Evolutionary conservation across 352 stramenopile species (phyloP), one percentile per base, ranked within the genome.

Genomic region (Pythium periplocum): DNA sequence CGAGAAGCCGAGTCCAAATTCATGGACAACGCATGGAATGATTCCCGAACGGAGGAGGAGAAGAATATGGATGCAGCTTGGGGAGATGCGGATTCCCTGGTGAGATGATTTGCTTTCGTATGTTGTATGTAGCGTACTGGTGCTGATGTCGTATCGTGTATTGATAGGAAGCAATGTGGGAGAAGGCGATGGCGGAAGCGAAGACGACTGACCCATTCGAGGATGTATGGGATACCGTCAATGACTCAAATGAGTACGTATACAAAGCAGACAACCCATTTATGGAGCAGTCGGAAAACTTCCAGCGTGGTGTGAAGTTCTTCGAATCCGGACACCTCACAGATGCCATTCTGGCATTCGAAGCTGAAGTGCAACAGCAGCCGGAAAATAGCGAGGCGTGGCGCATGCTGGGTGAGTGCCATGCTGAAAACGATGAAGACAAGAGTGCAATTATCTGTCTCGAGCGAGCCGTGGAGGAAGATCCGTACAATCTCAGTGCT

Each of bases 391-490:
- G 93, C 48, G 85, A 97, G 55, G 93, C 93, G 35, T 98, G 96
- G 93, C 80, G 81, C 12, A 96, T 98, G 90, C 72, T 98, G 6
- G 94, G 93, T 44, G 77, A 90, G 54, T 98, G 86, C 61, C 94
- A 99, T 64, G 93, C 93, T 9, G 96, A 99, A 69, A 98, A 98
- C 60, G 96, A 99, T 66, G 80, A 97, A 54, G 96, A 99, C 74
- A 89, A 93, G 59, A 88, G 90, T 61, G 96, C 95, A 26, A 99
- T 99, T 55, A 73, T 89, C 48, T 99, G 96, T 58, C 75, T 98
- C 32, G 89, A 98, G 59, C 85, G 88, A 8, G 86, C 90, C 6
- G 86, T 98, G 5, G 94, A 98, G 45, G 78, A 96, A 47, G 95
- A 99, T 74, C 95, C 94, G 39, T 98, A 98, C 66, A 96, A 93